Percentiles rank a stretch among this genome's conserved stretches.
These are phyloP conservation scores for Acer yangbiense DNA, from an alignment of 345 rosid species.

Conservation along the genomic window DNA sequence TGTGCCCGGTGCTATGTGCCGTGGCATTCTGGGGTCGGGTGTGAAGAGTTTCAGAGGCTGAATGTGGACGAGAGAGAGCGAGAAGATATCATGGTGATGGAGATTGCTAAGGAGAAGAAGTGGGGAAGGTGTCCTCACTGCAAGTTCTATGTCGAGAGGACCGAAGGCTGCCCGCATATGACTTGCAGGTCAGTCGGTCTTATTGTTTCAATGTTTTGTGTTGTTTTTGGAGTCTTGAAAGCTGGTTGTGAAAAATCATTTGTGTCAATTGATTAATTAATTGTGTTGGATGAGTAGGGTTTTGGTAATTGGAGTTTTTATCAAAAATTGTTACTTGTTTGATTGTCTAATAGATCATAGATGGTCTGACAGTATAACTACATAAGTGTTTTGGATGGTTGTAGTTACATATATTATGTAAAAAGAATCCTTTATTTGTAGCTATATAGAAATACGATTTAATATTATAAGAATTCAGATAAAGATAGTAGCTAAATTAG, in stretches of 20 bases:
- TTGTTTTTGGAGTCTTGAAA: background rate
- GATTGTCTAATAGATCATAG: background rate
- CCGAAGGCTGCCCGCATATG: conserved; percentile 45
- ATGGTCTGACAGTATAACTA: background rate
- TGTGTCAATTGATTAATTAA: background rate
- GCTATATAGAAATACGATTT: no score
- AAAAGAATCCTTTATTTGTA: no score
- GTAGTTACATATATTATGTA: background rate
- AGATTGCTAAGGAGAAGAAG: conserved; percentile 39
- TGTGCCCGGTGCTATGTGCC: conserved; percentile 44
- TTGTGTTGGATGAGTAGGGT: background rate
- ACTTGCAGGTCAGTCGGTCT: conserved; percentile 42
- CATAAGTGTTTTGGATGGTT: background rate
- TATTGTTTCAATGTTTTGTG: background rate
- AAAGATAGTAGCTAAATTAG: background rate
- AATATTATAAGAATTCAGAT: background rate
- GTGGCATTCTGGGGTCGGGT: conserved; percentile 45
- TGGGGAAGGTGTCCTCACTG: conserved; percentile 56
- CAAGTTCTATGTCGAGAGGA: conserved; percentile 45
- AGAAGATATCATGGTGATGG: conserved; percentile 44
- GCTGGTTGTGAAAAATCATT: background rate
- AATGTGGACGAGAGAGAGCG: conserved; percentile 42
- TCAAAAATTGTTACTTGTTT: background rate
- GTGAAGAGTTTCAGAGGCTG: conserved; percentile 36
- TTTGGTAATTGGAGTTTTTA: background rate